Conservation (phyloP, 208 protist genomes). For the Crithidia expoeki region DNA sequence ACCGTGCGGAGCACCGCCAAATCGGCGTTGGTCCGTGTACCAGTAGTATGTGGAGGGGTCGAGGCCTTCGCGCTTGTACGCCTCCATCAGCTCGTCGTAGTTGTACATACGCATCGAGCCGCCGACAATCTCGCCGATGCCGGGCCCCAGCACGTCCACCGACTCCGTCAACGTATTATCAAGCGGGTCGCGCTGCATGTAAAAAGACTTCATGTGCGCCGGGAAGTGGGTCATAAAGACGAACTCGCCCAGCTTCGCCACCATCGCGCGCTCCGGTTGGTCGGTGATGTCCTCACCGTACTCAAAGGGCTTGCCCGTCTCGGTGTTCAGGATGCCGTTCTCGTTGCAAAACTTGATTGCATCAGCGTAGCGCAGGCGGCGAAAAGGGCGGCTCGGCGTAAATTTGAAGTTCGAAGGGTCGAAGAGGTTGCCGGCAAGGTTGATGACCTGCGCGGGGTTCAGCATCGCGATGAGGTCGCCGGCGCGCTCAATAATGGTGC, state of each 20-base stretch:
- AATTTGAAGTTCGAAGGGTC: slow-evolving; percentile 91
- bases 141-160: slow-evolving; percentile 97
- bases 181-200: slow-evolving; percentile 95
- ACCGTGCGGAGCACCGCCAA: slow-evolving; percentile 96
- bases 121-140: slow-evolving; percentile 99
- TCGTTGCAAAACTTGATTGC: slow-evolving; percentile 97
- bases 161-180: slow-evolving; percentile 93
- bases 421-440: slow-evolving; percentile 55
- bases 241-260: slow-evolving; percentile 96
- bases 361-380: slow-evolving; percentile 95
- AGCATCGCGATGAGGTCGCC: slow-evolving; percentile 87
- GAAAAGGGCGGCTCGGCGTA: slow-evolving; percentile 95
- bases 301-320: slow-evolving; percentile 90
- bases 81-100: slow-evolving; percentile 93
- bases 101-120: slow-evolving; percentile 97
- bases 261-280: slow-evolving; percentile 97
- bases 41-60: slow-evolving; percentile 98
- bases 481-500: slow-evolving; percentile 71
- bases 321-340: slow-evolving; percentile 93
- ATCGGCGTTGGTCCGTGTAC: slow-evolving; percentile 98
- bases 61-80: slow-evolving; percentile 94
- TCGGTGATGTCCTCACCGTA: slow-evolving; percentile 99
- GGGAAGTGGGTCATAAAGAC: slow-evolving; percentile 98
- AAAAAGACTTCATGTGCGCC: slow-evolving; percentile 98
- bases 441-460: slow-evolving; percentile 88